Evolutionary conservation across 192 early-diverging fungal species (phyloP), one percentile per base, ranked within the genome.

Genomic region (Linnemannia exigua): DNA sequence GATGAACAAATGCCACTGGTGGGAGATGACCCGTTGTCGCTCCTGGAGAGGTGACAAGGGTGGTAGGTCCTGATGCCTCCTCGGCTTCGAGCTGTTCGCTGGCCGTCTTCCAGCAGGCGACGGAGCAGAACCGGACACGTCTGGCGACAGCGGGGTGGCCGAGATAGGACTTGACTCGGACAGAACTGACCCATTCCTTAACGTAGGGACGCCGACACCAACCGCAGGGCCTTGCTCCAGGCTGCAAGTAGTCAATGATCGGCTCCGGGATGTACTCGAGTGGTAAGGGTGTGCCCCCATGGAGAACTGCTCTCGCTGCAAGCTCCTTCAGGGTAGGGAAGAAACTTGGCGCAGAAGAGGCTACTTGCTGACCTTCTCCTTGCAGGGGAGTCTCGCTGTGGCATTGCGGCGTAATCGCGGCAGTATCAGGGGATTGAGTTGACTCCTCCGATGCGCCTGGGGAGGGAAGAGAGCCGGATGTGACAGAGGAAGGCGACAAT

Each of bases 101-200:
- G 1, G 84, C 84, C 15, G 47, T 17, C 70, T 72, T 76, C 88
- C 90, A 92, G 58, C 90, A 92, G 14, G 70, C 33, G 3, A 80
- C 75, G 0, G 89, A 90, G 28, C 91, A 92, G 70, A 89, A 92
- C 19, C 91, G 84, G 1, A 92, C 88, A 52, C 89, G 81, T 51
- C 89, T 80, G 16, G 89, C 91, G 14, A 92, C 89, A 0, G 89
- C 89, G 11, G 91, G 91, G 80, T 92, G 89, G 0, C 91, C 91
- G 6, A 79, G 70, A 67, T 88, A 92, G 44, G 87, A 88, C 69
- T 92, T 90, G 37, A 92, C 89, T 19, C 90, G 84, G 3, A 92
- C 88, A 61, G 89, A 90, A 15, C 88, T 89, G 8, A 92, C 76
- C 91, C 91, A 92, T 75, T 92, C 91, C 20, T 92, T 90, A 33